Percentiles rank a stretch among this genome's conserved stretches.
These are phyloP conservation scores for Amborella trichopoda DNA, from an alignment of 164 flowering plant species.

Conservation along the genomic window DNA sequence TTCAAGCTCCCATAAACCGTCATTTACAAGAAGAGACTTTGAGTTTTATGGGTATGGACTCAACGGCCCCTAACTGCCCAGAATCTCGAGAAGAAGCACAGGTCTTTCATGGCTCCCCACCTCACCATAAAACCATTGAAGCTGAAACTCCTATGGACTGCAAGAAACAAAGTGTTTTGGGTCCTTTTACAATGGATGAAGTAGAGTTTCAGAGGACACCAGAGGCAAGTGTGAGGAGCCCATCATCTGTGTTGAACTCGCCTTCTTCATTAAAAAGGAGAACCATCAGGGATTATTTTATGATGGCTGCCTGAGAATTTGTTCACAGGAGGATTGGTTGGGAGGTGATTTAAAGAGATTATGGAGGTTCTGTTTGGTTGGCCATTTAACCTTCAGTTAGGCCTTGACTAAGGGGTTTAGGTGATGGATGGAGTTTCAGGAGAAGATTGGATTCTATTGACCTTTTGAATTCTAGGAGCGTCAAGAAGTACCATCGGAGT, in stretches of 20 bases:
- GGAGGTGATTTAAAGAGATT: no score
- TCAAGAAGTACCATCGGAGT: no score
- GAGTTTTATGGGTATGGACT: no score
- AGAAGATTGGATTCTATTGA: no score
- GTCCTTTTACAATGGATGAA: constrained; percentile 12
- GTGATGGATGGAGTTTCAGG: no score
- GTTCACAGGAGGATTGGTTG: no score
- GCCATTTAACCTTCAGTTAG: no score
- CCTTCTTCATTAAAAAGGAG: constrained; percentile 42
- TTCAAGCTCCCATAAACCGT: no score
- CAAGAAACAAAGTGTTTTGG: constrained; percentile 15
- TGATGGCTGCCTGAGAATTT: constrained; percentile 14
- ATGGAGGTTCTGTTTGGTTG: no score
- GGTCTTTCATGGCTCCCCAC: constrained; percentile 4
- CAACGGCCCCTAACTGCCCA: constrained; percentile 6
- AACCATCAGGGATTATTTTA: constrained; percentile 23
- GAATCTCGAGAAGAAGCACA: constrained; percentile 8
- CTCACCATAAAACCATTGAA: constrained; percentile 17
- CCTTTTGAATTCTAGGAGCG: no score
- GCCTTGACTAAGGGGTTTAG: no score
- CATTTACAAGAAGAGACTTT: no score
- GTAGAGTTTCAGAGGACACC: constrained; percentile 19
- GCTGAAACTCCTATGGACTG: constrained; percentile 47
- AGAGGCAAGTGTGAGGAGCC: constrained; percentile 16
- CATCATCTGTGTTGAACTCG: constrained; percentile 43